Evolutionary conservation across 345 rosid genomes (phyloP).

Genomic region (Carallia pectinifolia): DNA sequence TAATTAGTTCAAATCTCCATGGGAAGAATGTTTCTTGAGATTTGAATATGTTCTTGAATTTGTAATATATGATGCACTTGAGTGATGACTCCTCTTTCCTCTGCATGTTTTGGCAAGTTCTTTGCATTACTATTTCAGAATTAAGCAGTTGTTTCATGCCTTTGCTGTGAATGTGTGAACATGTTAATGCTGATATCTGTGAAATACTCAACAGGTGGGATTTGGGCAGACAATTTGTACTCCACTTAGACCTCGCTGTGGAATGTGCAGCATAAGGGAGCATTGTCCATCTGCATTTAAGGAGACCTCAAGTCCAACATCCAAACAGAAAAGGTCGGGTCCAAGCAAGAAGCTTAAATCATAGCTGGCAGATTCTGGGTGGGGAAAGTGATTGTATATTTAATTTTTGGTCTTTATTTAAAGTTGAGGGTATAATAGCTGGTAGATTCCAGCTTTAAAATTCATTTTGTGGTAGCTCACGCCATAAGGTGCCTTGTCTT

Average conservation of each 20-base stretch:
- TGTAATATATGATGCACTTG: too few relatives aligned
- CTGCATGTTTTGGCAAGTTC: too few relatives aligned
- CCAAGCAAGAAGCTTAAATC: constrained; percentile 30
- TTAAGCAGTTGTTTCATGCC: background rate
- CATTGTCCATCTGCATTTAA: constrained; percentile 87
- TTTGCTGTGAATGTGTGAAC: background rate
- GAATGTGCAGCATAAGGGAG: constrained; percentile 52
- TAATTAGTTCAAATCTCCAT: too few relatives aligned
- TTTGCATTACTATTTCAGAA: background rate
- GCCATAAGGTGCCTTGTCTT: background rate
- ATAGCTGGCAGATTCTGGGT: background rate
- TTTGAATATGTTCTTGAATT: too few relatives aligned
- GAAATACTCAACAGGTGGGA: constrained; percentile 55
- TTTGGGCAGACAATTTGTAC: constrained; percentile 91
- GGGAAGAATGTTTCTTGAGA: too few relatives aligned
- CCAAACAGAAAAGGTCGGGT: constrained; percentile 47
- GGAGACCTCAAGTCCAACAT: constrained; percentile 51
- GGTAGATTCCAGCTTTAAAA: background rate
- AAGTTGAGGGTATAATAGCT: background rate
- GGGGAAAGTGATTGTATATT: background rate
- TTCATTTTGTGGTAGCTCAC: background rate
- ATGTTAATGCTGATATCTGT: background rate
- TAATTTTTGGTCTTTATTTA: background rate
- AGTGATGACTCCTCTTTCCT: too few relatives aligned
- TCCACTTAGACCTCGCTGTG: constrained; percentile 77